A percentile compares a stretch with the other conserved stretches of the same genome.
These are phyloP conservation scores for Phenoliferia sp. DNA, from an alignment of 1,284 basidiomycete genomes.

Conservation along the genomic window DNA sequence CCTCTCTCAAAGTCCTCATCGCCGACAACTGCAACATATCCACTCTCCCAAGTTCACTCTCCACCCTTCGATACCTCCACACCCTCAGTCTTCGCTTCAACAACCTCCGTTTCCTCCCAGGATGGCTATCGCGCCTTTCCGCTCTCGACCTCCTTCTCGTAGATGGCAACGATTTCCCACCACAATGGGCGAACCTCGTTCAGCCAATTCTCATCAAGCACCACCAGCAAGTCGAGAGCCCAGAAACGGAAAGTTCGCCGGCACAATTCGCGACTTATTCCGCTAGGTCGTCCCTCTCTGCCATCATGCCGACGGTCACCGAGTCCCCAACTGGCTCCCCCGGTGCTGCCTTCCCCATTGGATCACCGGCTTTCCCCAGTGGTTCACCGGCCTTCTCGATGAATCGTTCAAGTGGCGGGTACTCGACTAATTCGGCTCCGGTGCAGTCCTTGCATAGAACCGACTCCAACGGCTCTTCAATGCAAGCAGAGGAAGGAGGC, in stretches of 20 bases:
- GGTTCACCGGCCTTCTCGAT: too few relatives aligned
- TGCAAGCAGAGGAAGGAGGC: too few relatives aligned
- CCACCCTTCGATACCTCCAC: constrained; percentile 56
- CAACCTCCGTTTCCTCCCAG: constrained; percentile 79
- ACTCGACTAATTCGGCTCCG: too few relatives aligned
- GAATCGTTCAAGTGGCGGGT: too few relatives aligned
- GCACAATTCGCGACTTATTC: neutral
- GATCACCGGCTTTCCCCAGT: too few relatives aligned
- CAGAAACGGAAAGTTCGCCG: neutral
- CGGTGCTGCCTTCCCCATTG: too few relatives aligned
- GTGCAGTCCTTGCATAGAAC: too few relatives aligned
- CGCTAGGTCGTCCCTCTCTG: neutral
- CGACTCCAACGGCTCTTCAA: too few relatives aligned
- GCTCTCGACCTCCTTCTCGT: constrained; percentile 78
- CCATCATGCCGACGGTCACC: neutral
- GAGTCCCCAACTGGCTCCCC: too few relatives aligned
- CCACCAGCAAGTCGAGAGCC: neutral
- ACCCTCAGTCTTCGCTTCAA: constrained; percentile 58
- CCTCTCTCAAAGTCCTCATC: constrained; percentile 75
- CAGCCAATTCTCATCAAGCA: constrained; percentile 51
- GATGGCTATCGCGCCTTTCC: constrained; percentile 80
- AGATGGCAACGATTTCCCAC: constrained; percentile 89
- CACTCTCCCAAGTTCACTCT: constrained; percentile 56
- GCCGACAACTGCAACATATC: constrained; percentile 73
- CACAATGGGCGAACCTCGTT: constrained; percentile 82